These are phyloP conservation scores for Trichoderma polysporum DNA, from an alignment of 2,329 filamentous ascomycete species.

Conservation along the genomic window DNA sequence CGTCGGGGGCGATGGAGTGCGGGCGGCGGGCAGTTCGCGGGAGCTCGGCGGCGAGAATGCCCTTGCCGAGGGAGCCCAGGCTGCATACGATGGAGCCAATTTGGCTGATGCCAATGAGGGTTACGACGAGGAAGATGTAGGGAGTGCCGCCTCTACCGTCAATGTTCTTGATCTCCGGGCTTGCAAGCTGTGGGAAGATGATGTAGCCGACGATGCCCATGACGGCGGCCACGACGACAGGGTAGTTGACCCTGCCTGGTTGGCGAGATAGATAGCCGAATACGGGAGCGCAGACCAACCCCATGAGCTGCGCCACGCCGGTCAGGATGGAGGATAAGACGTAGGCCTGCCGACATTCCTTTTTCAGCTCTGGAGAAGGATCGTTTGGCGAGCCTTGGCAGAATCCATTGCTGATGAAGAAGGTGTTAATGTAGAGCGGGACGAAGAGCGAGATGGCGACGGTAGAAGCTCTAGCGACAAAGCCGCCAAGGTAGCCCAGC, in stretches of 20 bases:
- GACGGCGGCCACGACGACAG: constrained; percentile 68
- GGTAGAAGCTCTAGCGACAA: constrained; percentile 90
- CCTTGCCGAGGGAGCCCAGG: constrained; percentile 80
- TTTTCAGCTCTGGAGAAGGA: constrained; percentile 72
- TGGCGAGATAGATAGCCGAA: constrained; percentile 84
- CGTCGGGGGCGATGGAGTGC: constrained; percentile 35
- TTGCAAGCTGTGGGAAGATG: constrained; percentile 71
- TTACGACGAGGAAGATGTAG: constrained; percentile 71
- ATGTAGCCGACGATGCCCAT: constrained; percentile 78
- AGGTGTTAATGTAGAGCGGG: constrained; percentile 87
- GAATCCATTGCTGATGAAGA: constrained; percentile 77
- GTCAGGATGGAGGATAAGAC: constrained; percentile 83
- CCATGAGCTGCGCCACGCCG: constrained; percentile 83
- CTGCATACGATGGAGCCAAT: constrained; percentile 97
- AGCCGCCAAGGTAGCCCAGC: constrained; percentile 88
- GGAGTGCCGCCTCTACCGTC: constrained; percentile 66
- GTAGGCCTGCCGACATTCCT: constrained; percentile 83
- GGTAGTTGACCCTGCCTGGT: constrained; percentile 65
- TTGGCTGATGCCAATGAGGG: constrained; percentile 84
- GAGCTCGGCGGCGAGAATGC: constrained; percentile 62
- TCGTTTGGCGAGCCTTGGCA: constrained; percentile 68
- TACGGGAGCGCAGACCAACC: constrained; percentile 77
- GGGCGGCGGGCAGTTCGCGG: constrained; percentile 29
- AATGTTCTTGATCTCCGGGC: constrained; percentile 68
- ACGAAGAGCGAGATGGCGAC: constrained; percentile 96